Evolutionary conservation across 768 basidiomycete species (phyloP).

Genomic region (Lactarius evosmus): DNA sequence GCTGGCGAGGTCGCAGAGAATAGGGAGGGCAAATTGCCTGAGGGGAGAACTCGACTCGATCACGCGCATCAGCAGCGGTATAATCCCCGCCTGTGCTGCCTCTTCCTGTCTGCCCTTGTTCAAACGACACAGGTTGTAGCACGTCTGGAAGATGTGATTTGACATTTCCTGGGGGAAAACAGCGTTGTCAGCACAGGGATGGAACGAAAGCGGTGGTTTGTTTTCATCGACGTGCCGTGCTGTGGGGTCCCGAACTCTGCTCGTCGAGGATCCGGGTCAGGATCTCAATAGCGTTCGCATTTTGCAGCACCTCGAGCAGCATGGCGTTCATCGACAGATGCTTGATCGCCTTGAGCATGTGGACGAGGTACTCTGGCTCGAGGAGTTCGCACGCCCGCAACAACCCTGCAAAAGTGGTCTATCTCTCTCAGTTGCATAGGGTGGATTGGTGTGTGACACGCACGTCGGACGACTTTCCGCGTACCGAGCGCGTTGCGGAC

Average conservation of each 20-base stretch:
- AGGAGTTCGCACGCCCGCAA: slow-evolving; percentile 84
- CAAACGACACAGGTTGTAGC: slow-evolving; percentile 92
- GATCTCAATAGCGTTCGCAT: slow-evolving; percentile 91
- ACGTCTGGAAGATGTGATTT: slow-evolving; percentile 96
- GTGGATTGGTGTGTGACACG: slow-evolving; percentile 35
- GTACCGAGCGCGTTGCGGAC: slow-evolving; percentile 91
- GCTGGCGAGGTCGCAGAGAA: slow-evolving; percentile 93
- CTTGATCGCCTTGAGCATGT: slow-evolving; percentile 91
- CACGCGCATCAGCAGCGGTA: slow-evolving; percentile 86
- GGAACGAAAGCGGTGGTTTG: not conserved
- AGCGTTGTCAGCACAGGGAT: slow-evolving; percentile 1
- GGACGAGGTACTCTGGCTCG: slow-evolving; percentile 83
- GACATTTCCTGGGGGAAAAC: slow-evolving; percentile 73
- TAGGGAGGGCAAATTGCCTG: slow-evolving; percentile 95
- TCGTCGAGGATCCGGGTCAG: slow-evolving; percentile 83
- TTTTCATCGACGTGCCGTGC: slow-evolving; percentile 54
- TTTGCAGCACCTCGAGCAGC: slow-evolving; percentile 89
- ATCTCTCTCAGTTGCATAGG: not conserved
- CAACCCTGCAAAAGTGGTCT: slow-evolving; percentile 55
- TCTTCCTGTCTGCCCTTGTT: slow-evolving; percentile 96
- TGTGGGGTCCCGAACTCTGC: slow-evolving; percentile 72
- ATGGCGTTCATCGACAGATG: slow-evolving; percentile 93
- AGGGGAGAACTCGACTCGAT: slow-evolving; percentile 87
- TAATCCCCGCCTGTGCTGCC: slow-evolving; percentile 92
- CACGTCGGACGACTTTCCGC: slow-evolving; percentile 84